Base-by-base conservation (phyloP, 108 stramenopile species). In the Skeletonema potamos region DNA sequence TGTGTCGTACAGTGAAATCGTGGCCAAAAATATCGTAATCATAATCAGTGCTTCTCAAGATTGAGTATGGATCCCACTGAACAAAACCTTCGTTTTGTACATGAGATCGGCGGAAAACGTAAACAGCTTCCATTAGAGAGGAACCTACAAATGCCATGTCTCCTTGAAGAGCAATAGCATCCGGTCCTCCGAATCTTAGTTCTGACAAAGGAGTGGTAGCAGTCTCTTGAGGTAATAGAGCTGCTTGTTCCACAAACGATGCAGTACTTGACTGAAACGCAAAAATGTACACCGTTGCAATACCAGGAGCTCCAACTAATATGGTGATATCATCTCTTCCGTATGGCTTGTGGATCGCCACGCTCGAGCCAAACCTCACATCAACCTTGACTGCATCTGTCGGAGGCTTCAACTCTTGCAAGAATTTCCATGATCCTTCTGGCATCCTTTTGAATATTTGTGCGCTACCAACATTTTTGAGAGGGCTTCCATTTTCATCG, bases 21-120 rank as follows among this genome's bases (percentile, higher is more conserved):
- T 64, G 55, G 5, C 62, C 80, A 62, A 77, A 82, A 5, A 87
- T 67, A 39, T 88, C 86, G 67, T 86, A 90, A 64, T 89, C 87
- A 56, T 84, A 92, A 58, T 90, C 89, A 36, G 32, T 44, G 46
- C 55, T 41, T 54, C 63, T 28, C 24, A 69, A 12, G 10, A 30
- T 41, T 7, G 69, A 58, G 56, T 64, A 65, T 18, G 75, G 51
- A 7, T 82, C 82, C 87, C 82, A 82, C 15, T 57, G 51, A 63
- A 84, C 62, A 70, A 63, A 77, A 4, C 66, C 71, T 46, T 59
- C 22, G 20, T 36, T 64, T 7, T 27, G 0, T 48, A 83, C 57
- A 54, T 30, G 77, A 20, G 81, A 66, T n/a, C 81, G 36, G 33
- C 77, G 65, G 60, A 59, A 89, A 27, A 87, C 48, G 55, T 81